phyloP scores from a whole-genome alignment of 495 filamentous ascomycete genomes.

The Penicillium paxilli region DNA sequence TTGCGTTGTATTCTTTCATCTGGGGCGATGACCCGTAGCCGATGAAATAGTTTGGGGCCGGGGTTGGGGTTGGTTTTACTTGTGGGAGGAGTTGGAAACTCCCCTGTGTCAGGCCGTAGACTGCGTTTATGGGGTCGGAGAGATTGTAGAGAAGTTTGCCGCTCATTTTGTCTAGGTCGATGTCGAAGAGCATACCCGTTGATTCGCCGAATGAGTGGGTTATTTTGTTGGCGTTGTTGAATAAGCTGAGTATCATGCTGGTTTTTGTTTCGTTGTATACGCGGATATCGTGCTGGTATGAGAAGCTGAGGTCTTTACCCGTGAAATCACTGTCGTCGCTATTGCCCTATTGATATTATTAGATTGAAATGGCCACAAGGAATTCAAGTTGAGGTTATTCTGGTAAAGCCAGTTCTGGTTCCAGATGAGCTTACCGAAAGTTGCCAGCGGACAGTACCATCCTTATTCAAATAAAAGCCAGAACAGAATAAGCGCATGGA shows the following conservation, averaged over 20 bases:
- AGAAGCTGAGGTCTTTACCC: constrained; percentile 21
- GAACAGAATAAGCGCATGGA: constrained; percentile 31
- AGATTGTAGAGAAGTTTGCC: constrained; percentile 9
- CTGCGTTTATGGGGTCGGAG: constrained; percentile 22
- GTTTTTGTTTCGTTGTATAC: constrained; percentile 22
- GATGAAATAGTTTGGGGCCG: constrained; percentile 37
- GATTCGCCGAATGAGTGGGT: constrained; percentile 1
- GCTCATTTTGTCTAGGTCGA: constrained; percentile 14
- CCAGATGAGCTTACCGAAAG: constrained; percentile 20
- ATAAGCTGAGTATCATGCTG: constrained; percentile 20
- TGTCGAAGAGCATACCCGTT: constrained; percentile 20
- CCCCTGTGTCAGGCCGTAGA: constrained; percentile 40
- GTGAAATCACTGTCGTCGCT: constrained; percentile 35
- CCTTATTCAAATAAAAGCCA: constrained; percentile 25
- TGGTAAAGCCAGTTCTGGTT: too few species aligned
- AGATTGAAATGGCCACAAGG: too few species aligned
- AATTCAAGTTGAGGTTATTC: background rate
- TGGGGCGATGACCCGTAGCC: constrained; percentile 42
- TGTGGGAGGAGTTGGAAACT: constrained; percentile 32
- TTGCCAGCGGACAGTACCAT: constrained; percentile 33
- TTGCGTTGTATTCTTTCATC: constrained; percentile 38
- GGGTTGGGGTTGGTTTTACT: constrained; percentile 24
- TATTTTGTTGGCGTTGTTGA: constrained; percentile 26
- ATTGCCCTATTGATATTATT: constrained; percentile 16
- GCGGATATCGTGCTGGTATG: constrained; percentile 33